phyloP scores from a whole-genome alignment of 345 rosid species.

The Citrus glauca region DNA sequence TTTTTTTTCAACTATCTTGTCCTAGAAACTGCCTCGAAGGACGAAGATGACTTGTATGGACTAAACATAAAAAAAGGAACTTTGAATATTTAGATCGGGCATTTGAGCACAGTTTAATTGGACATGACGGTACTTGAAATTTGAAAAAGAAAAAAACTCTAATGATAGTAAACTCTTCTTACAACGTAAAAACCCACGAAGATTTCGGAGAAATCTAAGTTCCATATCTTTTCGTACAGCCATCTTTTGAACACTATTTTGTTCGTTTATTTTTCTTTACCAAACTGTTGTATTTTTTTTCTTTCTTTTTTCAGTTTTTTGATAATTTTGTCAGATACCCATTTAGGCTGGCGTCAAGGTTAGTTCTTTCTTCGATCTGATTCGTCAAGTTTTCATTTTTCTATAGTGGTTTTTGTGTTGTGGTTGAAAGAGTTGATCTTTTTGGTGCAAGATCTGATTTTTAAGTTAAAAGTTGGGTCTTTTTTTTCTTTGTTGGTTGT shows the following conservation, averaged over 20 bases:
- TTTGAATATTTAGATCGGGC: background rate
- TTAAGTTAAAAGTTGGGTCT: background rate
- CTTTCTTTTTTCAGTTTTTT: background rate
- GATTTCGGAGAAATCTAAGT: conserved; percentile 7
- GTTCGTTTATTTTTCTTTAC: background rate
- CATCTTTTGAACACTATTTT: background rate
- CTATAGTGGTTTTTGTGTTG: background rate
- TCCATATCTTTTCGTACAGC: conserved; percentile 5
- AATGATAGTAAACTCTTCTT: background rate
- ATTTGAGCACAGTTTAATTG: background rate
- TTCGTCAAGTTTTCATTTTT: background rate
- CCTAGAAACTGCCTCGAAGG: background rate
- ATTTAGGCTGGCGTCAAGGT: background rate
- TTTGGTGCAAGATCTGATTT: conserved; percentile 13
- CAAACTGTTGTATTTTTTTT: background rate
- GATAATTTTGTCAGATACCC: background rate
- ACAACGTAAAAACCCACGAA: background rate
- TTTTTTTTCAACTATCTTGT: too few relatives aligned
- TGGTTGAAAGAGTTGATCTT: background rate
- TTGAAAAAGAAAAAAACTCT: background rate
- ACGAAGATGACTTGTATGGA: background rate
- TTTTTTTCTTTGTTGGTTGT: background rate
- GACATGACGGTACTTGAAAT: background rate
- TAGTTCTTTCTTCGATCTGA: conserved; percentile 8
- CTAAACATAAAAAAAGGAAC: background rate